These are phyloP conservation scores for Pouteria campechiana DNA, from an alignment of 179 eudicot species.

Conservation along the genomic window DNA sequence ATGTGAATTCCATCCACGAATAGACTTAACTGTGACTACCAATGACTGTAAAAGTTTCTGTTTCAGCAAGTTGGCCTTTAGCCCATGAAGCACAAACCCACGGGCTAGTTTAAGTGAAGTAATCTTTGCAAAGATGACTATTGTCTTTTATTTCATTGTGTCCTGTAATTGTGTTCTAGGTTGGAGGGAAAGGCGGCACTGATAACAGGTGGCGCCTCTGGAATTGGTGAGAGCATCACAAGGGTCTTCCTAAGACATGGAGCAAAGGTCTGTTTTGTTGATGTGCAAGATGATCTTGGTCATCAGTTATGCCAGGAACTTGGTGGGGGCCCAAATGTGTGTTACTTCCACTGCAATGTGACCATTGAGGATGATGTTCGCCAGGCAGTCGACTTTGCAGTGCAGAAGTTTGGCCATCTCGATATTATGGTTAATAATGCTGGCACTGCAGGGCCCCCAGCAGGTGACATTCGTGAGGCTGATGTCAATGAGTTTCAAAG, in stretches of 20 bases:
- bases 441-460: constrained; percentile 51
- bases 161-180: constrained; percentile 40
- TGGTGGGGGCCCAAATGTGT: constrained; percentile 16
- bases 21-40: too few relatives aligned
- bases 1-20: too few relatives aligned
- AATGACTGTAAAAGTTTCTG: too few relatives aligned
- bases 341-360: constrained; percentile 62
- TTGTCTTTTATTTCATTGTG: too few relatives aligned
- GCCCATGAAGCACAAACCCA: too few relatives aligned
- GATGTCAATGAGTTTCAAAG: constrained; percentile 44
- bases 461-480: constrained; percentile 46
- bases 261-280: constrained; percentile 68
- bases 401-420: constrained; percentile 50
- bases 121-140: too few relatives aligned
- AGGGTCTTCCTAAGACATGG: constrained; percentile 75
- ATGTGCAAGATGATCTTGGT: constrained; percentile 51
- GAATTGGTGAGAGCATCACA: constrained; percentile 90
- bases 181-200: constrained; percentile 74
- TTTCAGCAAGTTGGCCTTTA: too few relatives aligned
- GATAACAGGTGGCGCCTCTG: constrained; percentile 87
- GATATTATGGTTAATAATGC: constrained; percentile 92
- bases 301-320: constrained; percentile 37
- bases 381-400: constrained; percentile 55
- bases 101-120: too few relatives aligned
- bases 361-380: constrained; percentile 53